Evolutionary conservation across 2,329 filamentous ascomycete species (phyloP), one percentile per base, ranked within the genome.

Genomic region (Penicillium sp.): DNA sequence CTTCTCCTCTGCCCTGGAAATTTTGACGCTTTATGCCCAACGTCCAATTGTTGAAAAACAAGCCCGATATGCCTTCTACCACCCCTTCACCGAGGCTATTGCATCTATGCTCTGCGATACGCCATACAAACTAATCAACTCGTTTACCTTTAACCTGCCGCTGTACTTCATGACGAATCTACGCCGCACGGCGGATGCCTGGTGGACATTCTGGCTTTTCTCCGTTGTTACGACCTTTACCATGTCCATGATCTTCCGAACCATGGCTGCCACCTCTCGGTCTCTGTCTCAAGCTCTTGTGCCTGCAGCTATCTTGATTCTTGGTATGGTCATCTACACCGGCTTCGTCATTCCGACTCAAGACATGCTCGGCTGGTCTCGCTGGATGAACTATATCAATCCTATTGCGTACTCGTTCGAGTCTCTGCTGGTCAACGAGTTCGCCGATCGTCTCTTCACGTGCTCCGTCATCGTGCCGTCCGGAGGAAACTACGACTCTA

Each of bases 31-130:
- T 4, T 97, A 94, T 68, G 84, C 89, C 2, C 91, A 96, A 81
- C 87, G 92, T 38, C 88, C 89, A 1, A 96, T 96, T 65, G 90
- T 97, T 59, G 91, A 96, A 69, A 96, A 96, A 70, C 92, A 97
- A 65, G 77, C 81, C 56, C 85, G 88, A 57, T 96, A 96, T 69
- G 91, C 91, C 18, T 80, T 96, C 18, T 96, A 96, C 66, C 92
- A 96, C 66, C 91, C 92, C 0, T 91, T 88, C 9, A 88, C 91
- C 16, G 91, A 97, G 79, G 90, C 91, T n/a, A 81, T 90, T 58
- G 85, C 89, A 0, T 94, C 89, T 9, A 94, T 96, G 87, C 73
- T 96, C 28, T 88, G 84, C 60, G 92, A 97, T 65, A 75, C 96
- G 74, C 92, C 92, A 0, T 90, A 90, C 73, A 96, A 94, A 71